A percentile compares a stretch with the other conserved stretches of the same genome.
Evolutionary conservation across 192 early-diverging fungal species (phyloP).

Genomic region (Cladochytrium replicatum): DNA sequence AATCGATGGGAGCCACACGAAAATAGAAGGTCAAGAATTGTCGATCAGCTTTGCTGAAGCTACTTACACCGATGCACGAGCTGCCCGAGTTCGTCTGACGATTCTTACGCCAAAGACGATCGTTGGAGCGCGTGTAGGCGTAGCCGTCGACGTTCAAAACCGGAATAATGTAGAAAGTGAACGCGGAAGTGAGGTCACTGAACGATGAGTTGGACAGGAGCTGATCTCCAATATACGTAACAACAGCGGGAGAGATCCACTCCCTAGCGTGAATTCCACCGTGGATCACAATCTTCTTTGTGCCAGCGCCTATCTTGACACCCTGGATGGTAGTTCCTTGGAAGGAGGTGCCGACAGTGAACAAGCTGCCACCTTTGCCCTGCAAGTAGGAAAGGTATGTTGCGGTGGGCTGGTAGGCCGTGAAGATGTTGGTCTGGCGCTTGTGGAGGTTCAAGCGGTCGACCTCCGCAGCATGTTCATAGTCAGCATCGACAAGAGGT

Average conservation of each 20-base stretch:
- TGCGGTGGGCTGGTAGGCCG: conserved; percentile 23
- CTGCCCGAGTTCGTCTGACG: conserved; percentile 36
- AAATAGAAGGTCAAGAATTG: too few relatives aligned
- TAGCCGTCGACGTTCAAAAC: conserved; percentile 54
- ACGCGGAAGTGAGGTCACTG: conserved; percentile 26
- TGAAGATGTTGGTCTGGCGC: conserved; percentile 11
- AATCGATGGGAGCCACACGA: not conserved
- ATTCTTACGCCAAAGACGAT: conserved; percentile 33
- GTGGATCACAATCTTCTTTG: conserved; percentile 18
- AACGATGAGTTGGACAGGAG: conserved; percentile 12
- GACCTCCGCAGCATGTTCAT: conserved; percentile 1
- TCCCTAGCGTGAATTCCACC: conserved; percentile 53
- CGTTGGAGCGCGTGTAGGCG: conserved; percentile 26
- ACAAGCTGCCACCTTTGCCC: conserved; percentile 5
- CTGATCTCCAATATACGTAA: conserved; percentile 28
- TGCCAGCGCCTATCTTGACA: conserved; percentile 20
- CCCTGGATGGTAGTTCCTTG: conserved; percentile 14
- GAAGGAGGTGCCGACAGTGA: conserved; percentile 23
- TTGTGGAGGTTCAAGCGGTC: conserved; percentile 1
- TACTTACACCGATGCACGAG: conserved; percentile 29
- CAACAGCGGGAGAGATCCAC: conserved; percentile 45
- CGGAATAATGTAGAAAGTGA: conserved; percentile 47
- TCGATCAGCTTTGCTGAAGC: too few relatives aligned
- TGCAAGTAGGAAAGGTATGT: conserved; percentile 14
- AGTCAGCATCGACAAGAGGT: conserved; percentile 32